phyloP scores from a whole-genome alignment of 176 grass and related monocot species.

The Musa acuminata region DNA sequence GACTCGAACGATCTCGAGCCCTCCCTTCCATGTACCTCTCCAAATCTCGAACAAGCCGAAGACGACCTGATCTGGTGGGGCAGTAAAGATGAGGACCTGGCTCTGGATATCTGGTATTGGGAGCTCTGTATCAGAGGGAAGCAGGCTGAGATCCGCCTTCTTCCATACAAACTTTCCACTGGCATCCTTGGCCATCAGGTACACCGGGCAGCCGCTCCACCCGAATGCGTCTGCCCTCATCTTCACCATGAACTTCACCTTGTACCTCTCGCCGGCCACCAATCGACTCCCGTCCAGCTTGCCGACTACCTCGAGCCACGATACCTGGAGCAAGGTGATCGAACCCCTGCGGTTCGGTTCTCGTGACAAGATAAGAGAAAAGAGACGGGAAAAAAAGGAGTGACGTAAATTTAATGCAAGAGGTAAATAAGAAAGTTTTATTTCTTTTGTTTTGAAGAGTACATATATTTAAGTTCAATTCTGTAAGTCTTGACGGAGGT shows the following conservation, averaged over 20 bases:
- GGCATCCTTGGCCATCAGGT: conserved; percentile 13
- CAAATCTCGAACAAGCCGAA: conserved; percentile 29
- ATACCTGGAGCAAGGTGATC: not conserved
- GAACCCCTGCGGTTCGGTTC: too few species aligned
- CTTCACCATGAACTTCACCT: not conserved
- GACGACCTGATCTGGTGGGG: not conserved
- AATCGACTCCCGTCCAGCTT: not conserved
- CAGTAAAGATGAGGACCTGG: too few species aligned
- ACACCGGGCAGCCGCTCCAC: conserved; percentile 16
- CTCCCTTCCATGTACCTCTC: conserved; percentile 29
- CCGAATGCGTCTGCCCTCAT: conserved; percentile 27
- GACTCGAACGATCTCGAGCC: conserved; percentile 7
- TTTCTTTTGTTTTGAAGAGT: too few species aligned
- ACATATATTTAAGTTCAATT: too few species aligned
- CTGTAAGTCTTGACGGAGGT: too few species aligned
- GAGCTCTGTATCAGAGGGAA: too few species aligned
- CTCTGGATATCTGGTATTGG: too few species aligned
- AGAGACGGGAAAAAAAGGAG: too few species aligned
- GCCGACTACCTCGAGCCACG: not conserved
- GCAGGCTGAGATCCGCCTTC: not conserved
- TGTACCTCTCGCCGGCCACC: not conserved
- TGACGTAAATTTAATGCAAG: too few species aligned
- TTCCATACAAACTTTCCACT: not conserved
- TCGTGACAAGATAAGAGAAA: too few species aligned
- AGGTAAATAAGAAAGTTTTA: too few species aligned